Evolutionary conservation across 139 green algal genomes (phyloP).

Genomic region (Asterochloris sp.): DNA sequence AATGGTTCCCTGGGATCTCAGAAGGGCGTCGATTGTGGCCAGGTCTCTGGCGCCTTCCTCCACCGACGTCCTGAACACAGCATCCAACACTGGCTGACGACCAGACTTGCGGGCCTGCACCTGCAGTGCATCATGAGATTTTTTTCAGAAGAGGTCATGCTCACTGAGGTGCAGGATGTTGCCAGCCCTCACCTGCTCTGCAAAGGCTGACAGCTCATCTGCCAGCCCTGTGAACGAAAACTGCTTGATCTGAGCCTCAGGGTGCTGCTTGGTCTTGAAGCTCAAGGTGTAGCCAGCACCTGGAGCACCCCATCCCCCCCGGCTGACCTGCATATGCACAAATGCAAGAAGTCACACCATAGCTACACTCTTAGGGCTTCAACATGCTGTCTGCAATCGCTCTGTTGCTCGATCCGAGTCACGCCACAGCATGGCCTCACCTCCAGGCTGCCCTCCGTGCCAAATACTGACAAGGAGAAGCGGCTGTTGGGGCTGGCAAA

Average conservation of each 20-base stretch:
- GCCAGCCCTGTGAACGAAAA: not conserved
- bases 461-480: constrained; percentile 35
- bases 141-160: not conserved
- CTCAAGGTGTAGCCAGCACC: constrained; percentile 30
- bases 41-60: constrained; percentile 2
- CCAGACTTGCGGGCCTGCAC: not conserved
- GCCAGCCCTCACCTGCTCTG: constrained; percentile 5
- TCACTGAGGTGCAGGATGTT: not conserved
- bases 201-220: constrained; percentile 17
- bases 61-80: not conserved
- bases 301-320: constrained; percentile 33
- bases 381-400: not conserved
- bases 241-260: constrained; percentile 1
- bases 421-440: constrained; percentile 4
- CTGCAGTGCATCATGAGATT: not conserved
- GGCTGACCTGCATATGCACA: constrained; percentile 1
- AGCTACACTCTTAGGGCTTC: not conserved
- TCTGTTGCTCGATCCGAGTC: no score
- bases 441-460: constrained; percentile 37
- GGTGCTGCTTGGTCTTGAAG: not conserved
- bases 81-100: not conserved
- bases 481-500: constrained; percentile 31
- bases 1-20: not conserved
- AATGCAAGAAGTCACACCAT: not conserved
- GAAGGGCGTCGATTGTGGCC: constrained; percentile 6